Evolutionary conservation across 1,284 basidiomycete species (phyloP).

Genomic region (Cryptococcus amylolentus): DNA sequence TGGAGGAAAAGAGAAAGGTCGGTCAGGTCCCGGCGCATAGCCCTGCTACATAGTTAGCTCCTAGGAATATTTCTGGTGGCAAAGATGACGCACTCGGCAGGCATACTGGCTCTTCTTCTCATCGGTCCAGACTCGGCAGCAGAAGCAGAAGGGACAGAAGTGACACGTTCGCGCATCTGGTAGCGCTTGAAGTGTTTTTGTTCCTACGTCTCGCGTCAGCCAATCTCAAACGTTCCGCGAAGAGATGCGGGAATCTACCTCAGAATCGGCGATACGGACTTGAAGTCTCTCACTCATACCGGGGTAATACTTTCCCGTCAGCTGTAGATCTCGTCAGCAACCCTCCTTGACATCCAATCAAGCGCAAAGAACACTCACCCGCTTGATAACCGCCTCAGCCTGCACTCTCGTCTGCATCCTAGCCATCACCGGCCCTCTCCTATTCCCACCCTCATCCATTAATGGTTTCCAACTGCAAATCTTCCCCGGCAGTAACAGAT

Average conservation of each 20-base stretch:
- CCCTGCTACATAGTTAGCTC: background rate
- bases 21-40: background rate
- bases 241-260: conserved; percentile 20
- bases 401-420: conserved; percentile 32
- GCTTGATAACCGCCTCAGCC: conserved; percentile 33
- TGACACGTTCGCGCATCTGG: conserved; percentile 1
- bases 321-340: conserved; percentile 9
- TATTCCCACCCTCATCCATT: conserved; percentile 28
- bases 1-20: conserved; percentile 8
- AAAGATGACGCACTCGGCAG: conserved; percentile 5
- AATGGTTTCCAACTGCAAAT: conserved; percentile 34
- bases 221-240: background rate
- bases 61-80: background rate
- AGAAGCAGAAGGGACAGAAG: background rate
- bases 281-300: conserved; percentile 28
- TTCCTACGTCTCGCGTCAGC: no score
- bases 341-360: background rate
- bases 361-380: conserved; percentile 15
- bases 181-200: background rate
- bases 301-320: conserved; percentile 25
- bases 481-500: conserved; percentile 23
- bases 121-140: background rate
- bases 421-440: conserved; percentile 36
- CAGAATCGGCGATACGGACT: conserved; percentile 41
- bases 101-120: conserved; percentile 3